Evolutionary conservation across 2,329 filamentous ascomycete species (phyloP).

Genomic region (Catunica adiposa): DNA sequence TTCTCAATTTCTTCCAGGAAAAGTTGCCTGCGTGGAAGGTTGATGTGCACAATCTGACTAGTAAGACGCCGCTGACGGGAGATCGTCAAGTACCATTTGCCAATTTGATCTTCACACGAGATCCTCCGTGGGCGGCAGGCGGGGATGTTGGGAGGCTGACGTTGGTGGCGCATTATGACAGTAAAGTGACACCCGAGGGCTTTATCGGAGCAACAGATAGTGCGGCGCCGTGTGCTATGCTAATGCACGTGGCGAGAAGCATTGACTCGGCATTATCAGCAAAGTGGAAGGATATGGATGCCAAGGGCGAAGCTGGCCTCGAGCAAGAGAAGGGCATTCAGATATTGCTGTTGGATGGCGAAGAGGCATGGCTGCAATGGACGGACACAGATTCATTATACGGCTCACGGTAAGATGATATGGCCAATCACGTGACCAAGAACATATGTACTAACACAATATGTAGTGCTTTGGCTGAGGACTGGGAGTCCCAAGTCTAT

Average conservation of each 20-base stretch:
- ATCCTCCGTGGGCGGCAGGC: slow-evolving; percentile 62
- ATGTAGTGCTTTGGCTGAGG: slow-evolving; percentile 50
- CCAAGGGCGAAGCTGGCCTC: slow-evolving; percentile 38
- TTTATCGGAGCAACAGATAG: slow-evolving; percentile 93
- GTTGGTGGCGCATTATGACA: slow-evolving; percentile 89
- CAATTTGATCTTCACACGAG: slow-evolving; percentile 73
- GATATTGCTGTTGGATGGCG: slow-evolving; percentile 78
- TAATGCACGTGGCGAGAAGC: slow-evolving; percentile 69
- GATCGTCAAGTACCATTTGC: slow-evolving; percentile 60
- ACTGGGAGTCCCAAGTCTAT: slow-evolving; percentile 60
- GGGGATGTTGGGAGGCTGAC: slow-evolving; percentile 71
- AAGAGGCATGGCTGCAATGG: slow-evolving; percentile 81
- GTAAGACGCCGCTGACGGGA: slow-evolving; percentile 60
- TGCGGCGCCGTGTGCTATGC: slow-evolving; percentile 83
- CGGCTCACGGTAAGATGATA: slow-evolving; percentile 50
- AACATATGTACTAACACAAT: not conserved
- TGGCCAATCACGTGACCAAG: not conserved
- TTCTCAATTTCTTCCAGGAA: slow-evolving; percentile 62
- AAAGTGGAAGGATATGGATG: slow-evolving; percentile 64
- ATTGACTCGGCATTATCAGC: slow-evolving; percentile 63
- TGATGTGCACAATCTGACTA: slow-evolving; percentile 78
- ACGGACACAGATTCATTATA: slow-evolving; percentile 71
- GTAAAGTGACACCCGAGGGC: slow-evolving; percentile 58
- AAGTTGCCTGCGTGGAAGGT: slow-evolving; percentile 65
- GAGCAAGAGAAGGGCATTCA: slow-evolving; percentile 73